phyloP scores from a whole-genome alignment of 768 basidiomycete species.

The Roridomyces roridus region DNA sequence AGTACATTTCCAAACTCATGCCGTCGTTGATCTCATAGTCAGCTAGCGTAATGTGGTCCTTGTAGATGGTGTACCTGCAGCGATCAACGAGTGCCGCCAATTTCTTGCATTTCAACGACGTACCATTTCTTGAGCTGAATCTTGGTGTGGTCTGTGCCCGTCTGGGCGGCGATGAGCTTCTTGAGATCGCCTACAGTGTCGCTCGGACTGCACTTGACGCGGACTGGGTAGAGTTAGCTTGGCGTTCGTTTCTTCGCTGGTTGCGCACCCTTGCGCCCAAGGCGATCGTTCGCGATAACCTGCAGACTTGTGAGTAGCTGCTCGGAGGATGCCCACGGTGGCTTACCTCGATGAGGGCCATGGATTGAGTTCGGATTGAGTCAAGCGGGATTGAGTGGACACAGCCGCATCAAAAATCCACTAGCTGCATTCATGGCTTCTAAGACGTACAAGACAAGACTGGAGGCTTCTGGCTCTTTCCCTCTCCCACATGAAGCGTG shows the following conservation, averaged over 20 bases:
- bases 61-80: slow-evolving; percentile 89
- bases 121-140: slow-evolving; percentile 98
- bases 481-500: slow-evolving; percentile 6
- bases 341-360: slow-evolving; percentile 63
- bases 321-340: not conserved
- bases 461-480: too few relatives aligned
- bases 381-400: too few relatives aligned
- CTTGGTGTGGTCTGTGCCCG: slow-evolving; percentile 84
- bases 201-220: slow-evolving; percentile 93
- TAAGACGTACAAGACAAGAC: too few relatives aligned
- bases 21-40: slow-evolving; percentile 95
- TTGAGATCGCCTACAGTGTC: slow-evolving; percentile 98
- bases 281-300: slow-evolving; percentile 95
- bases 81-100: not conserved
- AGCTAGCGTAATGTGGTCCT: slow-evolving; percentile 92
- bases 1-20: slow-evolving; percentile 95
- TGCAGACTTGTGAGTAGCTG: slow-evolving; percentile 35
- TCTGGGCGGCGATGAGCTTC: slow-evolving; percentile 96
- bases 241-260: not conserved
- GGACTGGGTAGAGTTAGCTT: slow-evolving; percentile 56
- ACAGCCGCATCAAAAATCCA: too few relatives aligned
- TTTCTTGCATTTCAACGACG: slow-evolving; percentile 33
- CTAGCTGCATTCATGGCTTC: too few relatives aligned
- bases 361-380: slow-evolving; percentile 20
- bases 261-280: slow-evolving; percentile 85